Evolutionary conservation across 441 rosid genomes (phyloP).

Genomic region (Breynia disticha): DNA sequence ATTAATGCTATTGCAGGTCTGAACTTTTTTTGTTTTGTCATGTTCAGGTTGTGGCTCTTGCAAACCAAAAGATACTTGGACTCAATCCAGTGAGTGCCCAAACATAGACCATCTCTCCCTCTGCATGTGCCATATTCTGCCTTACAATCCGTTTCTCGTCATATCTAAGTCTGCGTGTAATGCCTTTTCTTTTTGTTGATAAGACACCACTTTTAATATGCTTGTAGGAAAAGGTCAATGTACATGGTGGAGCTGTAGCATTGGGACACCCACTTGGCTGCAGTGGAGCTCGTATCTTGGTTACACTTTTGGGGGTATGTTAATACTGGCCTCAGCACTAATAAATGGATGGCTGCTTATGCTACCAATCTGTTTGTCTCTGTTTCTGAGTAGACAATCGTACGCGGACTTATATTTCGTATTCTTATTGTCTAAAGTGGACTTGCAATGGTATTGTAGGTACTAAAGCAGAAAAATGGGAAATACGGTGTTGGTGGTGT

Average conservation of each 20-base stretch:
- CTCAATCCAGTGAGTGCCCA: conserved; percentile 70
- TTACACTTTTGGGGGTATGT: conserved; percentile 80
- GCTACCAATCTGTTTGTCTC: too few species aligned
- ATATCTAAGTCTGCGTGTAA: neutral
- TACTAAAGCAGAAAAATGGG: conserved; percentile 62
- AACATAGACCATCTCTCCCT: too few species aligned
- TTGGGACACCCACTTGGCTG: conserved; percentile 97
- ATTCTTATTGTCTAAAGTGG: neutral
- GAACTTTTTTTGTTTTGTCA: conserved; percentile 4
- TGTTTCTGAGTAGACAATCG: too few species aligned
- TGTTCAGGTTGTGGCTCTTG: conserved; percentile 83
- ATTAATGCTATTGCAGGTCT: conserved; percentile 4
- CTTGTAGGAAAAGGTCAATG: conserved; percentile 71
- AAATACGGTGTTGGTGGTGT: conserved; percentile 80
- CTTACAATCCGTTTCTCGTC: neutral
- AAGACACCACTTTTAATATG: neutral
- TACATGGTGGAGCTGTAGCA: conserved; percentile 90
- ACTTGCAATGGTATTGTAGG: conserved; percentile 23
- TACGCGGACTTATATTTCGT: too few species aligned
- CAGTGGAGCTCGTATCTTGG: conserved; percentile 91
- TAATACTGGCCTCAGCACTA: too few species aligned
- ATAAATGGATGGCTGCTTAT: too few species aligned
- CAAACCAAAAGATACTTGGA: conserved; percentile 77
- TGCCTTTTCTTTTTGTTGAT: neutral
- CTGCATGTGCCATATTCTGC: too few species aligned